These are phyloP conservation scores for Panaeolus cyanescens DNA, from an alignment of 768 basidiomycete species.

Conservation along the genomic window DNA sequence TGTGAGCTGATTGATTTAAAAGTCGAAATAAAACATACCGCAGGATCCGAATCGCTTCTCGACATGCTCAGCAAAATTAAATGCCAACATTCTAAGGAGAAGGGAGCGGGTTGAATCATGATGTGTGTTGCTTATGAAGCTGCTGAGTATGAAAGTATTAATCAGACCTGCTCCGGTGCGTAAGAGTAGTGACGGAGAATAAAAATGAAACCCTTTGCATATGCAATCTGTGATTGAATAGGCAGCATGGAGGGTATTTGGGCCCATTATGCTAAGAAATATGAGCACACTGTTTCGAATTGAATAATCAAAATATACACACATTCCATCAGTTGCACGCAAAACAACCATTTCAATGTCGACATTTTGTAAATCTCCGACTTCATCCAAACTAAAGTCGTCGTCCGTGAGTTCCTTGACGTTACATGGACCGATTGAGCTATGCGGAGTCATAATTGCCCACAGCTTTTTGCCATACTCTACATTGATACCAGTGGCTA, in stretches of 20 bases:
- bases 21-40: background rate
- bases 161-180: constrained; percentile 13
- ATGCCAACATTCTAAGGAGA: constrained; percentile 13
- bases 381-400: background rate
- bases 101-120: constrained; percentile 8
- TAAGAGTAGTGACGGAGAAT: constrained; percentile 12
- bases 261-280: constrained; percentile 19
- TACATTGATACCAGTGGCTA: background rate
- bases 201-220: constrained; percentile 24
- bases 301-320: background rate
- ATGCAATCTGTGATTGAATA: constrained; percentile 14
- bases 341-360: background rate
- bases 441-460: background rate
- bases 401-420: background rate
- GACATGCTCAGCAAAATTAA: constrained; percentile 8
- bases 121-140: constrained; percentile 14
- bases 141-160: constrained; percentile 14
- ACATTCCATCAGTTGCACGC: background rate
- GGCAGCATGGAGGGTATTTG: constrained; percentile 16
- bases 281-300: too few species aligned
- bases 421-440: background rate
- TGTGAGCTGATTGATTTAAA: background rate
- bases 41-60: background rate
- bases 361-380: background rate
- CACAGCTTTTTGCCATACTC: constrained; percentile 6